Conservation (phyloP, 1,139 yeast genomes). For the Taiozyma onychis region DNA sequence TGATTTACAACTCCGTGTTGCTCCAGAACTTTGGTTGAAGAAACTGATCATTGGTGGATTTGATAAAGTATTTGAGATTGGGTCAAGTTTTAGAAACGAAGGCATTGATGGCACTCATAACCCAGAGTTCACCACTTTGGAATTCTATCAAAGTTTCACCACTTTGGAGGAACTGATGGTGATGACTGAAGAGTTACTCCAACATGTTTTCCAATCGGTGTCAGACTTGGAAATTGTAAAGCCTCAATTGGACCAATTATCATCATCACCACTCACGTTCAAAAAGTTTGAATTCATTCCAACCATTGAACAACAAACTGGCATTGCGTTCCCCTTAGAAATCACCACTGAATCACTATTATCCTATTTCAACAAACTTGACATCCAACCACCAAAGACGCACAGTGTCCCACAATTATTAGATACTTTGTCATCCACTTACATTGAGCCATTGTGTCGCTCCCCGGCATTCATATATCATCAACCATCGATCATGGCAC, state of each 20-base stretch:
- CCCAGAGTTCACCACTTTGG: conserved; percentile 94
- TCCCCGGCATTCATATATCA: conserved; percentile 71
- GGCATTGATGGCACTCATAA: conserved; percentile 92
- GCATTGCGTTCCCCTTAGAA: conserved; percentile 34
- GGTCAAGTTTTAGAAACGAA: conserved; percentile 82
- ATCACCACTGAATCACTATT: conserved; percentile 35
- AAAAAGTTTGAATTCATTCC: conserved; percentile 53
- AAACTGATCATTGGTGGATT: conserved; percentile 77
- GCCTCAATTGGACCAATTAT: conserved; percentile 20
- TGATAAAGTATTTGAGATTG: conserved; percentile 82
- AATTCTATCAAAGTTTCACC: conserved; percentile 81
- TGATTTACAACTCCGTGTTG: conserved; percentile 66
- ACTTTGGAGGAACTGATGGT: conserved; percentile 60
- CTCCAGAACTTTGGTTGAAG: conserved; percentile 94
- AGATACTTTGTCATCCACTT: conserved; percentile 57
- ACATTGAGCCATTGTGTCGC: conserved; percentile 57
- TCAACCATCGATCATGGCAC: conserved; percentile 84
- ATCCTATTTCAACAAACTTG: conserved; percentile 30
- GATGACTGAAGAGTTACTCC: conserved; percentile 56
- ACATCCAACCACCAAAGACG: conserved; percentile 34
- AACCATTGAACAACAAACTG: conserved; percentile 45
- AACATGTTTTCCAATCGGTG: conserved; percentile 29
- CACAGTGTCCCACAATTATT: conserved; percentile 51
- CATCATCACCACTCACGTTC: conserved; percentile 24
- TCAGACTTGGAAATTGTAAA: background rate